Conservation (phyloP, 371 early-diverging fungal genomes). For the Massospora cicadina region DNA sequence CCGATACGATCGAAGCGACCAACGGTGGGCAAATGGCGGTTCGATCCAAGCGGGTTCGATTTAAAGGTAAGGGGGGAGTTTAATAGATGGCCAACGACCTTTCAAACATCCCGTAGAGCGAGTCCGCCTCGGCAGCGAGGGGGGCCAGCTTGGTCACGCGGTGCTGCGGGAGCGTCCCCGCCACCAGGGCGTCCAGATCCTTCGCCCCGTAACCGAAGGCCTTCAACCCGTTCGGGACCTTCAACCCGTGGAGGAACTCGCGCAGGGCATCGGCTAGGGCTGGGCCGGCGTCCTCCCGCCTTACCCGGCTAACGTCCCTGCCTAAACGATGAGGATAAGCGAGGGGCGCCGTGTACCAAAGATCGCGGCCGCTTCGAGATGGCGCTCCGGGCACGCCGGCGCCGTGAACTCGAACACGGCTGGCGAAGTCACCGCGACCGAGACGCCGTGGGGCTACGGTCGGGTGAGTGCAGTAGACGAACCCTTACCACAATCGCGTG, state of each 20-base stretch:
- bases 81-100: constrained; percentile 44
- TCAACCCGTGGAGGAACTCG: constrained; percentile 48
- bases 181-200: constrained; percentile 53
- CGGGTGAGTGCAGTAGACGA: constrained; percentile 1
- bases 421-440: constrained; percentile 75
- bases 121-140: constrained; percentile 43
- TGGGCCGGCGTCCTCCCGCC: constrained; percentile 33
- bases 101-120: constrained; percentile 46
- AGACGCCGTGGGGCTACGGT: constrained; percentile 47
- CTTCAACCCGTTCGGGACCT: constrained; percentile 66
- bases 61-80: not conserved
- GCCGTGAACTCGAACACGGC: constrained; percentile 77
- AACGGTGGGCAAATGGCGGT: too few species aligned
- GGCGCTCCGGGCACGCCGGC: constrained; percentile 61
- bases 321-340: constrained; percentile 15
- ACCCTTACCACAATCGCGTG: constrained; percentile 23
- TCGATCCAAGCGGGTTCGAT: not conserved
- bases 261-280: constrained; percentile 59
- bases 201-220: constrained; percentile 56
- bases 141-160: constrained; percentile 84
- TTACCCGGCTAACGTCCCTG: not conserved
- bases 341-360: constrained; percentile 35
- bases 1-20: too few species aligned
- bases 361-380: constrained; percentile 60
- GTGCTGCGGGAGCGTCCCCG: constrained; percentile 79